phyloP scores from a whole-genome alignment of 2,329 filamentous ascomycete genomes.

The Nemania sp. region DNA sequence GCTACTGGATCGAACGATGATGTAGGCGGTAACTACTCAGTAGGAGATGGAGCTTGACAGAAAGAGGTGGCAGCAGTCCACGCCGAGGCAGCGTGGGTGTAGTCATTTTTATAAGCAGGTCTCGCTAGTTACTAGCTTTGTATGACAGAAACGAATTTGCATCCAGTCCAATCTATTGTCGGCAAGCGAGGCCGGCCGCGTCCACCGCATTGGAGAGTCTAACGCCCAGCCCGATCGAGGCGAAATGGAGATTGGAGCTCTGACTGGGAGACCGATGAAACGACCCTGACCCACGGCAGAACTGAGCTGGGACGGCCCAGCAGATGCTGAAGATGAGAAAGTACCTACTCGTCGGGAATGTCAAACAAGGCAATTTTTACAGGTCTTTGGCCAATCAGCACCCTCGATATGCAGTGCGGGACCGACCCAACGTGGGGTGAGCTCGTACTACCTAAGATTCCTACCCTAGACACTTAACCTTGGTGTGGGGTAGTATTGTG shows the following conservation, averaged over 20 bases:
- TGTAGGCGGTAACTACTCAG: no score
- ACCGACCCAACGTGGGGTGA: conserved; percentile 17
- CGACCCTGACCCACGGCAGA: conserved; percentile 15
- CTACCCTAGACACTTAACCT: not conserved
- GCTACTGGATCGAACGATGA: not conserved
- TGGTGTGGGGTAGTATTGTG: not conserved
- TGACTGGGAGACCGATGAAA: no score
- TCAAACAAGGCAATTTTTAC: conserved; percentile 24
- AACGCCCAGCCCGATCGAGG: conserved; percentile 4
- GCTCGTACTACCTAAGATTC: not conserved
- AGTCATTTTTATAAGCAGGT: conserved; percentile 14
- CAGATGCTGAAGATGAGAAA: conserved; percentile 17
- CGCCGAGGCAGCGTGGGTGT: conserved; percentile 7
- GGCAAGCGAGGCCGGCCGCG: conserved; percentile 24
- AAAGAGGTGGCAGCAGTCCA: not conserved
- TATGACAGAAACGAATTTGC: conserved; percentile 6
- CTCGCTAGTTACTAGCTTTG: conserved; percentile 7
- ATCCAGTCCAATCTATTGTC: conserved; percentile 14
- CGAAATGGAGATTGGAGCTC: conserved; percentile 3
- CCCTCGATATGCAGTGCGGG: conserved; percentile 2
- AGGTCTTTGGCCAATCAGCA: conserved; percentile 20
- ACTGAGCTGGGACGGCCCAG: conserved; percentile 19
- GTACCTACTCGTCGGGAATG: conserved; percentile 18
- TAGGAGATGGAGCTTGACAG: not conserved
- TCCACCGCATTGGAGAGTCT: conserved; percentile 20